Percentiles rank a stretch among this genome's conserved stretches.
phyloP scores from a whole-genome alignment of 345 rosid genomes.

The Rubroshorea leprosula region DNA sequence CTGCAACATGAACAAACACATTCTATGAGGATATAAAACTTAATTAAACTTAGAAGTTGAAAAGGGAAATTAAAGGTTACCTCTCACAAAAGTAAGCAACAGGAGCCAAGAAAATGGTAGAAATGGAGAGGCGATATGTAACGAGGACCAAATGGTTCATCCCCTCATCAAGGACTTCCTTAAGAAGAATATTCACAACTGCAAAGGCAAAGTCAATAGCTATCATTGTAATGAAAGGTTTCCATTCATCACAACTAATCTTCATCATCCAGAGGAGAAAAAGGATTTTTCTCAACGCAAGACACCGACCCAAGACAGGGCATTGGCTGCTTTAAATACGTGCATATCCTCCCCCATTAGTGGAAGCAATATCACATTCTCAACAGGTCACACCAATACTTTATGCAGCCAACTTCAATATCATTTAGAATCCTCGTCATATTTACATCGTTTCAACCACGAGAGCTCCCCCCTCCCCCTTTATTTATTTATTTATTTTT shows the following conservation, averaged over 20 bases:
- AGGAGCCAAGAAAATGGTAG: constrained; percentile 53
- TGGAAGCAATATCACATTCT: not conserved
- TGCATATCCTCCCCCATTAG: not conserved
- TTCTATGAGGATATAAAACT: not conserved
- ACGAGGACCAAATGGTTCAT: constrained; percentile 47
- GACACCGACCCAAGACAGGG: not conserved
- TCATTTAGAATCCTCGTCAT: no score
- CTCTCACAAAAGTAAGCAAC: constrained; percentile 52
- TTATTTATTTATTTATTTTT: no score
- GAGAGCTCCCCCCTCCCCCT: not conserved
- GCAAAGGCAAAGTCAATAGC: constrained; percentile 46
- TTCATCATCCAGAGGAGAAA: not conserved
- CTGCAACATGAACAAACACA: constrained; percentile 27
- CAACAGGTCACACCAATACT: no score
- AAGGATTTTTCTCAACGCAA: constrained; percentile 1
- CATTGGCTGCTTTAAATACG: not conserved
- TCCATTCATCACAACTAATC: constrained; percentile 24
- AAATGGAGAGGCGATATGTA: constrained; percentile 52
- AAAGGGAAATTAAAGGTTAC: constrained; percentile 25
- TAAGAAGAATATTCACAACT: constrained; percentile 48
- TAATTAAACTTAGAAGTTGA: not conserved
- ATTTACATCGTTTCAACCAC: not conserved
- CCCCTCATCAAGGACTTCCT: constrained; percentile 51
- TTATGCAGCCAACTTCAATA: no score
- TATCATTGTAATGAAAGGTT: constrained; percentile 43